Evolutionary conservation across 164 flowering plant species (phyloP), one percentile per base, ranked within the genome.

Genomic region (Umbilicus rupestris): DNA sequence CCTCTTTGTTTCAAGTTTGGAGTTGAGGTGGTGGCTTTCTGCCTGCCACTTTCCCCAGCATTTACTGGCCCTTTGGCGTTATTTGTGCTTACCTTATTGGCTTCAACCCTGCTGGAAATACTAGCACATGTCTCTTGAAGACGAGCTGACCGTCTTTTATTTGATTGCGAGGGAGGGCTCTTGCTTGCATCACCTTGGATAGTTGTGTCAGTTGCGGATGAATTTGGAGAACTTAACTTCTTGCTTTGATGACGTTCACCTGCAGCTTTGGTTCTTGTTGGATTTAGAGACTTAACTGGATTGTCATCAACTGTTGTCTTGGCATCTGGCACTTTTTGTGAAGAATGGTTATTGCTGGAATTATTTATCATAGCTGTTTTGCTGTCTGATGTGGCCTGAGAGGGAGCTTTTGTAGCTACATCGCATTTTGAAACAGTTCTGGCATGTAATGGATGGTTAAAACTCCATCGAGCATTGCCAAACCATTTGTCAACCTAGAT

Each of bases 401-500:
- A 20, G 16, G 45, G 29, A 63, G 45, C 8, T 37, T 39, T 63
- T 3, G 16, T 63, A 9, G 33, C 17, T 11, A 52, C 3, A 55
- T 55, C 15, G 33, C 31, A 12, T 55, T 55, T 55, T 28, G 60
- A 55, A 55, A 63, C 45, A 35, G 65, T 63, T 33, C 29, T 41
- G 24, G 26, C 45, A 22, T 63, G 42, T 63, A 37, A 20, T 50
- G 81, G 39, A 72, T 81, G 87, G 63, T 74, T 73, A 45, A 68
- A 74, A 67, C 86, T 79, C 86, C 90, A 81, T n/a, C 97, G 89
- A 57, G 87, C 73, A 79, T 88, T 84, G 60, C 67, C 89, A 83
- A 90, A 93, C 98, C 98, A 93, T 73, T 85, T 90, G 73, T 70
- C 72, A 65, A 93, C 88, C 97, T 93, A 77, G 10, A 67, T 60